Conservation (phyloP, 768 basidiomycete genomes). For the Trametes sanguinea region DNA sequence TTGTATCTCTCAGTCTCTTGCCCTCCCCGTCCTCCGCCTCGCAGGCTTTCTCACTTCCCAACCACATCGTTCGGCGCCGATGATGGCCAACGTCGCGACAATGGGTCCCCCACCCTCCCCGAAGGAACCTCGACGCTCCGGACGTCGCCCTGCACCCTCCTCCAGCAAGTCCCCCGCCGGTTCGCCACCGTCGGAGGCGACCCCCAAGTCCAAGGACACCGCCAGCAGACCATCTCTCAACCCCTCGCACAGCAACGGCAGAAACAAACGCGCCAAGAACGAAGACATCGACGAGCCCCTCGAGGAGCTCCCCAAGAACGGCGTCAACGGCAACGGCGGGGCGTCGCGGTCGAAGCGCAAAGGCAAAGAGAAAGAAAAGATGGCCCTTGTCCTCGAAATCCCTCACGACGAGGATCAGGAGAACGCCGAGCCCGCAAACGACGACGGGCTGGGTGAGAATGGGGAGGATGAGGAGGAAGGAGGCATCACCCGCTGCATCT, state of each 20-base stretch:
- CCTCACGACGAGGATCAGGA: conserved; percentile 33
- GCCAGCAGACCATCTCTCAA: conserved; percentile 29
- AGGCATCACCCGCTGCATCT: conserved; percentile 80
- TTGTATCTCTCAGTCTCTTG: conserved; percentile 25
- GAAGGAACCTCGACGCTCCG: conserved; percentile 76
- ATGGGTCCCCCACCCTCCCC: conserved; percentile 83
- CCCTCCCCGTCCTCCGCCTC: conserved; percentile 18
- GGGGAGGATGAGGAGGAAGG: conserved; percentile 59
- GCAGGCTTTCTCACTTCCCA: conserved; percentile 22
- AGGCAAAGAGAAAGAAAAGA: conserved; percentile 60
- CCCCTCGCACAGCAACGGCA: conserved; percentile 30
- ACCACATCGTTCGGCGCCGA: conserved; percentile 18
- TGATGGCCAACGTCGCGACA: conserved; percentile 61
- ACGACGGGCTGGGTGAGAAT: conserved; percentile 44
- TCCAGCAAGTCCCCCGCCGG: conserved; percentile 71
- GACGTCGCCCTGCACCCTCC: conserved; percentile 69
- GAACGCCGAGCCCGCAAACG: conserved; percentile 33
- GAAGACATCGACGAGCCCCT: conserved; percentile 70
- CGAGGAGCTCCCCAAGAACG: conserved; percentile 54
- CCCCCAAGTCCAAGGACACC: conserved; percentile 34
- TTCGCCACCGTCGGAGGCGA: conserved; percentile 54
- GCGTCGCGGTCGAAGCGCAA: conserved; percentile 61
- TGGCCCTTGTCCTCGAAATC: conserved; percentile 29
- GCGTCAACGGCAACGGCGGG: conserved; percentile 35
- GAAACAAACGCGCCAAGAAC: conserved; percentile 68